Evolutionary conservation across 768 basidiomycete genomes (phyloP).

Genomic region (Dioszegia aurantiaca): DNA sequence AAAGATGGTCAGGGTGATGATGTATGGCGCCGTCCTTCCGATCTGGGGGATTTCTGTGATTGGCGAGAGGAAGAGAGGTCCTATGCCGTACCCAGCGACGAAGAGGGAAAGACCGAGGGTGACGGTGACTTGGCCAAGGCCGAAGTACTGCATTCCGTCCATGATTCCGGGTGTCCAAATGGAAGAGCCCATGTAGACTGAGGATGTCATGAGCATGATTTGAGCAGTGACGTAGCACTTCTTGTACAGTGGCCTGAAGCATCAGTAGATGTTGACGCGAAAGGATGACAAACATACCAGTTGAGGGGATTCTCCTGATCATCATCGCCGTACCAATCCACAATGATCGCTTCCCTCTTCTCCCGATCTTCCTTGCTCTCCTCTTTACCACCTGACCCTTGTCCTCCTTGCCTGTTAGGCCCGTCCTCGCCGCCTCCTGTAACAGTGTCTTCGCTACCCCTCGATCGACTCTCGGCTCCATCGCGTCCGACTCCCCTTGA

Average conservation of each 20-base stretch:
- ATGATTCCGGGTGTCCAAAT: slow-evolving; percentile 36
- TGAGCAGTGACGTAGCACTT: slow-evolving; percentile 30
- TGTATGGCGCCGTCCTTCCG: slow-evolving; percentile 52
- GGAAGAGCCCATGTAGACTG: slow-evolving; percentile 42
- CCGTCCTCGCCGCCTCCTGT: not conserved
- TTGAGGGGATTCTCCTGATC: slow-evolving; percentile 45
- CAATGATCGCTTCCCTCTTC: slow-evolving; percentile 27
- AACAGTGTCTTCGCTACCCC: slow-evolving; percentile 4
- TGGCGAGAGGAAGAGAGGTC: slow-evolving; percentile 38
- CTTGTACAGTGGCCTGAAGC: slow-evolving; percentile 23
- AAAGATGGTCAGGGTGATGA: slow-evolving; percentile 51
- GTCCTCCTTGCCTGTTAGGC: too few species aligned
- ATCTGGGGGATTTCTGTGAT: slow-evolving; percentile 51
- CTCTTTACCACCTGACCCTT: slow-evolving; percentile 1
- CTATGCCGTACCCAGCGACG: slow-evolving; percentile 52
- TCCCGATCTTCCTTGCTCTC: not conserved
- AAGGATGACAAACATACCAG: slow-evolving; percentile 21
- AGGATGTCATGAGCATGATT: slow-evolving; percentile 43
- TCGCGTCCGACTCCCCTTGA: not conserved
- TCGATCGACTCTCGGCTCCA: slow-evolving; percentile 7
- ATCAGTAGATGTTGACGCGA: not conserved
- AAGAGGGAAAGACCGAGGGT: slow-evolving; percentile 51
- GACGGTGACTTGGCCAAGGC: slow-evolving; percentile 33
- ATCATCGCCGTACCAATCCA: slow-evolving; percentile 41
- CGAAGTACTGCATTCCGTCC: slow-evolving; percentile 30